Evolutionary conservation across 148 eudicot species (phyloP).

Genomic region (Dianthus caryophyllus): DNA sequence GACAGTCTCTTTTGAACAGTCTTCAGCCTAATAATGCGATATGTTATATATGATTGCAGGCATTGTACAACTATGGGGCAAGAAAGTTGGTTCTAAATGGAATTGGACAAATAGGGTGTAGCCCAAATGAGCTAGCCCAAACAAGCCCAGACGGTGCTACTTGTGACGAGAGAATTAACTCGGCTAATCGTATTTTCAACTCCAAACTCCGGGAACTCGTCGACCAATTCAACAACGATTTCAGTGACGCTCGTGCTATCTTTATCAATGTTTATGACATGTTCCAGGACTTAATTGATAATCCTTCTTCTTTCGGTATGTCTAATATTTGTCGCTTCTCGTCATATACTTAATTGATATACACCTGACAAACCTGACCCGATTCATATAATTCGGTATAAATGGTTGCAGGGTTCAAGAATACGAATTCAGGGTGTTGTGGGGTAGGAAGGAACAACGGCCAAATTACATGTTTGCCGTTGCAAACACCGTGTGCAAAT

Average conservation of each 20-base stretch:
- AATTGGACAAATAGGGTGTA: slow-evolving; percentile 60
- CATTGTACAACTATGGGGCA: slow-evolving; percentile 53
- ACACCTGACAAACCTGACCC: too few relatives aligned
- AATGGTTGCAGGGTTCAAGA: slow-evolving; percentile 52
- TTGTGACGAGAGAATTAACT: slow-evolving; percentile 40
- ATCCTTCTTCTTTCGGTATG: slow-evolving; percentile 32
- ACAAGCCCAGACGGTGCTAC: slow-evolving; percentile 62
- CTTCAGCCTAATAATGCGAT: not conserved
- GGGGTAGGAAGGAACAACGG: slow-evolving; percentile 95
- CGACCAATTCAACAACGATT: slow-evolving; percentile 33
- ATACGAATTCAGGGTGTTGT: slow-evolving; percentile 74
- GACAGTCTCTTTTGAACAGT: too few relatives aligned
- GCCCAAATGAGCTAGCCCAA: slow-evolving; percentile 73
- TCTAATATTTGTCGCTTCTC: not conserved
- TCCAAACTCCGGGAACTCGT: slow-evolving; percentile 32
- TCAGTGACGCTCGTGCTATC: slow-evolving; percentile 29
- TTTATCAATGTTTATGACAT: slow-evolving; percentile 44
- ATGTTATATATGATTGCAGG: slow-evolving; percentile 18
- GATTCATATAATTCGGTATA: too few relatives aligned
- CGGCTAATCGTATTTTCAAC: slow-evolving; percentile 42
- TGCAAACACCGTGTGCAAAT: slow-evolving; percentile 48
- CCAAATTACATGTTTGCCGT: slow-evolving; percentile 71
- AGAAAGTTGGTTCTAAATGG: slow-evolving; percentile 46
- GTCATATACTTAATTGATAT: too few relatives aligned
- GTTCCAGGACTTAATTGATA: slow-evolving; percentile 29